Evolutionary conservation across 164 flowering plant genomes (phyloP), one percentile per base, ranked within the genome.

Genomic region (Vitis rotundifolia): DNA sequence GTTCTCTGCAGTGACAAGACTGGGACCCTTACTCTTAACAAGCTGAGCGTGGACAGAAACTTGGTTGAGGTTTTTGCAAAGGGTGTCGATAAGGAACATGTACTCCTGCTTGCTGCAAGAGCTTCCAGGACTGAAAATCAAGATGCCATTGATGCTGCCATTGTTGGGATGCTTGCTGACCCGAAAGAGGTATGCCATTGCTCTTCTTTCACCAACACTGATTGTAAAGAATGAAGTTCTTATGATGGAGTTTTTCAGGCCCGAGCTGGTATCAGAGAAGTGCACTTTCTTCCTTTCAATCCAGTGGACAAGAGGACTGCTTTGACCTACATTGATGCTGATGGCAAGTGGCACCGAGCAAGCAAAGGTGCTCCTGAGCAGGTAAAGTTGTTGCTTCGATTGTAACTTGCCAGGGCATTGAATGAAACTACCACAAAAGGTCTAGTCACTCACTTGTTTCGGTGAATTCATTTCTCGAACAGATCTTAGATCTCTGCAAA

Each of bases 311-410:
- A 89, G 80, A 86, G 94, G 72, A 89, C 94, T 69, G 94, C 94
- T 68, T 79, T 89, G 73, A 89, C 94, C 54, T 89, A 87, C 64
- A 73, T 89, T 72, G 94, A 89, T 66, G 19, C 22, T n/a, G 69
- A 81, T 49, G 94, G 90, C 16, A 85, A 75, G 66, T 87, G 91
- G 94, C 89, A 89, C 54, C 53, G 92, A 57, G 82, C 84, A 29
- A 86, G 92, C 82, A 88, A 88, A 70, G 92, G 92, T 69, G 94
- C 94, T 9, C 94, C 94, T 44, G 94, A 89, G 72, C 91, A 89
- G 87, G 91, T 89, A 73, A 26, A 11, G 3, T 18, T 49, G 3
- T 60, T 29, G 11, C 14, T 61, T 9, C 12, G 15, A 3, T 26
- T 63, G n/a, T 50, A 37, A n/a, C 11, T 68, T 61, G 16, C 48